A percentile compares a stretch with the other conserved stretches of the same genome.
Evolutionary conservation across 2,329 filamentous ascomycete species (phyloP).

Genomic region (Didymosphaeria variabile): DNA sequence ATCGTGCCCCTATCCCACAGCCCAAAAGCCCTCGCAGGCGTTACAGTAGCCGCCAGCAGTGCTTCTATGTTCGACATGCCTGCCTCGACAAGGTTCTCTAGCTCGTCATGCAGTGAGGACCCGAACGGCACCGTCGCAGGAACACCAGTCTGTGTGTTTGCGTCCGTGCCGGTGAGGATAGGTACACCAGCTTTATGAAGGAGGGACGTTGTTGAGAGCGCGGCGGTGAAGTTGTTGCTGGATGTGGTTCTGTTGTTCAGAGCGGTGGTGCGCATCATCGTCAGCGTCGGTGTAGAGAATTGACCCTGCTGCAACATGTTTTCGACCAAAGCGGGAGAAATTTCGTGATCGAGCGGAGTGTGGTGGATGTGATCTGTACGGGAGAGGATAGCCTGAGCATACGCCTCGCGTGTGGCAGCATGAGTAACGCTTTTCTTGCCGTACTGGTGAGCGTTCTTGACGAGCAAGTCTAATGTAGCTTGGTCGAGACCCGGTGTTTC

Average conservation of each 20-base stretch:
- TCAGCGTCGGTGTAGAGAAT: constrained; percentile 12
- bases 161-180: constrained; percentile 42
- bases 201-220: constrained; percentile 4
- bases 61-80: constrained; percentile 36
- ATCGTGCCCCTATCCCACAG: constrained; percentile 39
- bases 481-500: constrained; percentile 14
- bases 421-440: constrained; percentile 1
- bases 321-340: neutral
- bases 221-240: constrained; percentile 4
- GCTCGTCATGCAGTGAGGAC: constrained; percentile 30
- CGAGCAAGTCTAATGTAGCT: constrained; percentile 1
- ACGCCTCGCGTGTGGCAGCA: neutral
- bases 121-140: constrained; percentile 32
- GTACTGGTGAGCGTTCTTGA: neutral
- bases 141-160: constrained; percentile 30
- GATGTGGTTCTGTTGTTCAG: neutral
- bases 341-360: constrained; percentile 3
- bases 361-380: constrained; percentile 15
- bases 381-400: constrained; percentile 2
- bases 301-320: constrained; percentile 1
- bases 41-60: constrained; percentile 33
- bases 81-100: constrained; percentile 28
- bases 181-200: constrained; percentile 35
- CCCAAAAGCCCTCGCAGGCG: constrained; percentile 33
- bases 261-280: constrained; percentile 15